phyloP scores from a whole-genome alignment of 1,284 basidiomycete genomes.

The Ceratobasidium sp. region DNA sequence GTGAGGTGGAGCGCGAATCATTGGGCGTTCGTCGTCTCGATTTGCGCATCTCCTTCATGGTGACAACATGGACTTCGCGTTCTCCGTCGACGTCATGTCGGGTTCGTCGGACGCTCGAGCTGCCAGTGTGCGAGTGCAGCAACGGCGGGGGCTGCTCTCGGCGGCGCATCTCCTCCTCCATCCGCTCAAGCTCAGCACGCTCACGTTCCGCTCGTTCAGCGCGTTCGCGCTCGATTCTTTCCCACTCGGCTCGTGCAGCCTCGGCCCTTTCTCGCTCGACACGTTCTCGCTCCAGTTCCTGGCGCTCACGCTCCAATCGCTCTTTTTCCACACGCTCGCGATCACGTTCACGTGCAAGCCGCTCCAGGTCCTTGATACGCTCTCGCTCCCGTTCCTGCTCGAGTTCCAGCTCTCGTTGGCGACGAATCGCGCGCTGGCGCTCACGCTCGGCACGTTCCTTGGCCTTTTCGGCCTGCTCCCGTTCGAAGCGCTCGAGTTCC shows the following conservation, averaged over 20 bases:
- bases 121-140: not conserved
- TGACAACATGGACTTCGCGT: conserved; percentile 23
- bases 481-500: conserved; percentile 15
- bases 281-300: conserved; percentile 19
- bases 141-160: conserved; percentile 18
- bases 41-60: conserved; percentile 21
- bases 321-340: conserved; percentile 28
- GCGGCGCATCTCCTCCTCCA: conserved; percentile 6
- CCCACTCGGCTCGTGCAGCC: conserved; percentile 1
- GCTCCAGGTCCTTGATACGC: conserved; percentile 20
- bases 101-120: not conserved
- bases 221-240: conserved; percentile 11
- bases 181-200: conserved; percentile 8
- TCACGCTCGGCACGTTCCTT: conserved; percentile 18
- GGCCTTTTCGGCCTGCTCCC: conserved; percentile 11
- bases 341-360: conserved; percentile 28
- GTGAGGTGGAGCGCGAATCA: conserved; percentile 20
- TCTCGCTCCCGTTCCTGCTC: conserved; percentile 23
- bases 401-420: conserved; percentile 15
- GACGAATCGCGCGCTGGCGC: not conserved
- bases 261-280: conserved; percentile 19
- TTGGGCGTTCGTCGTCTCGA: conserved; percentile 16
- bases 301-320: conserved; percentile 22
- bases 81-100: conserved; percentile 30
- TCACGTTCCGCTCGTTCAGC: too few species aligned